A percentile compares a stretch with the other conserved stretches of the same genome.
Evolutionary conservation across 306 rosid species (phyloP).

Genomic region (Medicago ruthenica): DNA sequence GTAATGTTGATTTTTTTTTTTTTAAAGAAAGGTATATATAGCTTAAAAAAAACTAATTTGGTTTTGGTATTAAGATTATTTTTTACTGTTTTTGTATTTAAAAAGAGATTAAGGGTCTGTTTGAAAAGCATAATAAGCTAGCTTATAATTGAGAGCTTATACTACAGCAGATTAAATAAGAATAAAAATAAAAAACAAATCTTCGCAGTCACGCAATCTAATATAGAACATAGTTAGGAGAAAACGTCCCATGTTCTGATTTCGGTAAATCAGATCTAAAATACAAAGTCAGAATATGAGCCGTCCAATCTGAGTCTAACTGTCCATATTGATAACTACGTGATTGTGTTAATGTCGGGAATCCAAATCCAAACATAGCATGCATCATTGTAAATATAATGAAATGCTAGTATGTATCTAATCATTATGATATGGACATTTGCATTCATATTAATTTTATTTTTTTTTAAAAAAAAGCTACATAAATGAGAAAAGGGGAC

Average conservation of each 20-base stretch:
- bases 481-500: too few relatives aligned
- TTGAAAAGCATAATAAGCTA: too few relatives aligned
- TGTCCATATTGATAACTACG: neutral
- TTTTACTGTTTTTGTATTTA: too few relatives aligned
- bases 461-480: neutral
- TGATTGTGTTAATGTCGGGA: neutral
- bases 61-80: too few relatives aligned
- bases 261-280: neutral
- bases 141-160: too few relatives aligned
- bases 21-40: too few relatives aligned
- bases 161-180: too few relatives aligned
- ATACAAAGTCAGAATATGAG: neutral
- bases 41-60: too few relatives aligned
- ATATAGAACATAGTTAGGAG: neutral
- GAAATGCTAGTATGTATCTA: neutral
- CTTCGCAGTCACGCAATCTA: neutral
- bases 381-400: neutral
- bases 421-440: neutral
- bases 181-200: neutral
- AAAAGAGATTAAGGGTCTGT: too few relatives aligned
- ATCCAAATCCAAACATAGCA: neutral
- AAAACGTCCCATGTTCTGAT: neutral
- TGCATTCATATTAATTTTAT: neutral
- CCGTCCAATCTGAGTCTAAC: neutral
- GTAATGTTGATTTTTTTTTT: too few relatives aligned